Percentiles rank a stretch among this genome's conserved stretches.
phyloP scores from a whole-genome alignment of 2,329 filamentous ascomycete species.

The Sporothrix protearum region DNA sequence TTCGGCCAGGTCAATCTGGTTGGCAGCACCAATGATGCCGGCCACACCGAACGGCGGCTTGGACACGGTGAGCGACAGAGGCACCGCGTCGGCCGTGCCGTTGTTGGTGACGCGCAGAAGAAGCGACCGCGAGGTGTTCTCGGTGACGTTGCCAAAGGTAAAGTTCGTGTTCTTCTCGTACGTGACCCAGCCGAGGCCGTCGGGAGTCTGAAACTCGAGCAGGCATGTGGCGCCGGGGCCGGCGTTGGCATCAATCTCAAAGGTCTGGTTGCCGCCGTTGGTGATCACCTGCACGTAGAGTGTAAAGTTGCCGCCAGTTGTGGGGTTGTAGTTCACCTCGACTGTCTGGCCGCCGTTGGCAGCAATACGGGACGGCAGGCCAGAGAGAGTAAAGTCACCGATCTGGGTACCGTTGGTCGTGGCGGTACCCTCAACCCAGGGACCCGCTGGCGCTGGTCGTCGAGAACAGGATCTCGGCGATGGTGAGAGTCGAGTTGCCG shows the following conservation, averaged over 20 bases:
- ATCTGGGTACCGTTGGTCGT: slow-evolving; percentile 36
- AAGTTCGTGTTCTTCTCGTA: slow-evolving; percentile 46
- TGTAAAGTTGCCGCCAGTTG: slow-evolving; percentile 45
- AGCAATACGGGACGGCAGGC: slow-evolving; percentile 45
- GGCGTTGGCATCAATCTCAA: slow-evolving; percentile 49
- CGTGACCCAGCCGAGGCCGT: slow-evolving; percentile 49
- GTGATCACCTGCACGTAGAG: slow-evolving; percentile 48
- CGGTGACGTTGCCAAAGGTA: slow-evolving; percentile 53
- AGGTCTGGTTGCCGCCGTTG: slow-evolving; percentile 46
- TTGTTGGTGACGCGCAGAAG: slow-evolving; percentile 54
- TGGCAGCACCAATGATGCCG: slow-evolving; percentile 53
- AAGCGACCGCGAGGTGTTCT: slow-evolving; percentile 47
- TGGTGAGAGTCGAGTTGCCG: slow-evolving; percentile 45
- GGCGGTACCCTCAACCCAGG: slow-evolving; percentile 40
- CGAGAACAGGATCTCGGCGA: slow-evolving; percentile 46
- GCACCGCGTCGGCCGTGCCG: slow-evolving; percentile 46
- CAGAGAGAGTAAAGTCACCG: slow-evolving; percentile 48
- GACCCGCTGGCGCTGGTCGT: slow-evolving; percentile 43
- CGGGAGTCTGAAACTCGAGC: slow-evolving; percentile 53
- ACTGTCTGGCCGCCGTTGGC: slow-evolving; percentile 42
- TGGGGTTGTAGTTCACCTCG: slow-evolving; percentile 47
- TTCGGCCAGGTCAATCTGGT: slow-evolving; percentile 56
- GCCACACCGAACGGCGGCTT: slow-evolving; percentile 56
- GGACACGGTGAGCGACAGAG: slow-evolving; percentile 55
- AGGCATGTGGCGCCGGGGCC: slow-evolving; percentile 48